These are phyloP conservation scores for Ceratobasidium papillatum DNA, from an alignment of 1,284 basidiomycete genomes.

Conservation along the genomic window DNA sequence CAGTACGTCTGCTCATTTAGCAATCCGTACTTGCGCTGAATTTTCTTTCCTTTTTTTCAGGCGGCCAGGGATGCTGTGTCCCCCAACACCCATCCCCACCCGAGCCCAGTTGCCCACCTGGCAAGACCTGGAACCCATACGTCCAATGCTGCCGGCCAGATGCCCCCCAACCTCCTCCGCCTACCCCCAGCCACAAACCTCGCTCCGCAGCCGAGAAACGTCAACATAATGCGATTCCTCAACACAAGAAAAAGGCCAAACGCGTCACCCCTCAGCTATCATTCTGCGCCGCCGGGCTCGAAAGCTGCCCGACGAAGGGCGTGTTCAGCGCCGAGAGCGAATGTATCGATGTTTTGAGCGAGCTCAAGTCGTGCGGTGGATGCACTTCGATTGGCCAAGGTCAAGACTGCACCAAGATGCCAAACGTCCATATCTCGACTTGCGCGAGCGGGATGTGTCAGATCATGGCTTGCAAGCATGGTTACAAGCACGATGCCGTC, in stretches of 20 bases:
- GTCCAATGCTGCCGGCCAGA: slow-evolving; percentile 22
- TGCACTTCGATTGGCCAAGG: slow-evolving; percentile 19
- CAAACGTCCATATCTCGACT: slow-evolving; percentile 1
- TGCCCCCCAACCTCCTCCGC: background rate
- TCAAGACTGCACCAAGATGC: slow-evolving; percentile 25
- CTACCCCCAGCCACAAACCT: slow-evolving; percentile 5
- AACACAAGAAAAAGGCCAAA: slow-evolving; percentile 14
- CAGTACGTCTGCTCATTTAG: background rate
- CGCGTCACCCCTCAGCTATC: background rate
- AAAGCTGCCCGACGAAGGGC: slow-evolving; percentile 4
- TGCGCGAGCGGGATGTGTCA: background rate
- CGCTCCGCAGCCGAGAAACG: slow-evolving; percentile 15
- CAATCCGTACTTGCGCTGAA: background rate
- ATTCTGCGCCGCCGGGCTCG: slow-evolving; percentile 17
- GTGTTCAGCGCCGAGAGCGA: slow-evolving; percentile 6
- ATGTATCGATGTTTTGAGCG: slow-evolving; percentile 1
- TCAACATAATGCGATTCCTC: background rate
- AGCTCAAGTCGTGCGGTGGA: slow-evolving; percentile 28
- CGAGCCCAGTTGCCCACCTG: background rate
- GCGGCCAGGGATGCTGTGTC: slow-evolving; percentile 32
- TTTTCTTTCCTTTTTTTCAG: background rate
- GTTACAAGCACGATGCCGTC: background rate
- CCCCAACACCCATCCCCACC: slow-evolving; percentile 13
- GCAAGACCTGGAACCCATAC: slow-evolving; percentile 18
- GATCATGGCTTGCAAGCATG: slow-evolving; percentile 28